Conservation (phyloP, 306 rosid species). For the Carpinus fangiana region DNA sequence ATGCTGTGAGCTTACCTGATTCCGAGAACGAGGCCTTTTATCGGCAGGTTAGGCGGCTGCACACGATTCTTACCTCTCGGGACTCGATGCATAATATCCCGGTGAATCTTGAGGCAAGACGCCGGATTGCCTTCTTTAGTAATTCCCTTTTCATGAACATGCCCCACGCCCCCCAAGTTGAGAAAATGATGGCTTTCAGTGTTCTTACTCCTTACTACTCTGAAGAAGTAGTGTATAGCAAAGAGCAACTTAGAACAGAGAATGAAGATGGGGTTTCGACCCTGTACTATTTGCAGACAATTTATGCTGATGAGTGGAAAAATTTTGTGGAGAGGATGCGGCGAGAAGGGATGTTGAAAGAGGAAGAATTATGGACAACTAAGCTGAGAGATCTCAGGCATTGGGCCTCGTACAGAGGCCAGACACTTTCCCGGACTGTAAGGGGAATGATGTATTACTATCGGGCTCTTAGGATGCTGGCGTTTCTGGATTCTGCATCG, state of each 20-base stretch:
- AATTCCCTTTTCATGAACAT: slow-evolving; percentile 94
- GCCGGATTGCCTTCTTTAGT: slow-evolving; percentile 91
- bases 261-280: slow-evolving; percentile 93
- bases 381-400: slow-evolving; percentile 86
- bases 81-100: slow-evolving; percentile 92
- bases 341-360: slow-evolving; percentile 74
- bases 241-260: slow-evolving; percentile 80
- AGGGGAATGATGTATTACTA: slow-evolving; percentile 98
- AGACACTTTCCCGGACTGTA: slow-evolving; percentile 86
- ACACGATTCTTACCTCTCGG: slow-evolving; percentile 83
- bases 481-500: slow-evolving; percentile 91
- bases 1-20: slow-evolving; percentile 69
- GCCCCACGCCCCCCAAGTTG: slow-evolving; percentile 98
- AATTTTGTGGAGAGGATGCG: slow-evolving; percentile 91
- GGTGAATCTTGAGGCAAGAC: slow-evolving; percentile 91
- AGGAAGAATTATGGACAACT: slow-evolving; percentile 74
- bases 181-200: slow-evolving; percentile 98
- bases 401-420: slow-evolving; percentile 97
- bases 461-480: slow-evolving; percentile 91
- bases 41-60: slow-evolving; percentile 80
- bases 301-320: slow-evolving; percentile 90
- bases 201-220: slow-evolving; percentile 89
- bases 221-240: slow-evolving; percentile 78
- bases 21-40: slow-evolving; percentile 64
- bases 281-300: slow-evolving; percentile 82